Base-by-base conservation (phyloP, 202 grass and related monocot species). In the Hordeum pubiflorum region DNA sequence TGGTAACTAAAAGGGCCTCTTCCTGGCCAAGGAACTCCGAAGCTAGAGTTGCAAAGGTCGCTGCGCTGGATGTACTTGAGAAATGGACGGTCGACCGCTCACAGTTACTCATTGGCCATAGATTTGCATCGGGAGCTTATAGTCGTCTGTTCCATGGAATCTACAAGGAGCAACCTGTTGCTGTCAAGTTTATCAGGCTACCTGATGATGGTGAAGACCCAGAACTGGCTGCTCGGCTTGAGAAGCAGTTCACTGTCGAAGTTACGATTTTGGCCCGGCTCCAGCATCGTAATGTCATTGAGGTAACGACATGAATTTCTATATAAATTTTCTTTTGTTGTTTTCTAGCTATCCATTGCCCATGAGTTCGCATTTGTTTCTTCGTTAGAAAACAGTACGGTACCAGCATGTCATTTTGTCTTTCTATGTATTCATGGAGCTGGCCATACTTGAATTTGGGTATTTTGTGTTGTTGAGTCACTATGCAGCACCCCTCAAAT, bases 191-290 rank as follows among this genome's bases (percentile, higher is more conserved):
- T 77, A 96, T 93, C 69, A 85, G 92, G 71, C 92, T 90, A 74
- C 97, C 92, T 68, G 89, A 93, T 44, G 89, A 90, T 9, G 87
- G 89, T 4, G 97, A 91, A 63, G 85, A 93, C 24, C 75, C 65
- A 4, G 89, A 84, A 41, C 23, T 99, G 83, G 86, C 92, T 79
- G 87, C 85, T 64, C 75, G 83, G 57, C 91, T 96, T 65, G 82
- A 99, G 76, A 96, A 90, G 83, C 92, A 99, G 26, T 99, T 99
- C 69, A 93, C 82, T 9, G 80, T 91, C 55, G 97, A 99, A 77
- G 89, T 96, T 72, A 90, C 89, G 24, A 85, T 91, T 86, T 79
- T 99, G 58, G 85, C 92, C n/a, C 82, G 81, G 60, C 91, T 99
- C 13, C 81, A 89, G 66, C 97, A 99, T 83, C 92, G 55, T 41